Evolutionary conservation across 495 filamentous ascomycete species (phyloP).

Genomic region (Melanomma pulvis-pyrius): DNA sequence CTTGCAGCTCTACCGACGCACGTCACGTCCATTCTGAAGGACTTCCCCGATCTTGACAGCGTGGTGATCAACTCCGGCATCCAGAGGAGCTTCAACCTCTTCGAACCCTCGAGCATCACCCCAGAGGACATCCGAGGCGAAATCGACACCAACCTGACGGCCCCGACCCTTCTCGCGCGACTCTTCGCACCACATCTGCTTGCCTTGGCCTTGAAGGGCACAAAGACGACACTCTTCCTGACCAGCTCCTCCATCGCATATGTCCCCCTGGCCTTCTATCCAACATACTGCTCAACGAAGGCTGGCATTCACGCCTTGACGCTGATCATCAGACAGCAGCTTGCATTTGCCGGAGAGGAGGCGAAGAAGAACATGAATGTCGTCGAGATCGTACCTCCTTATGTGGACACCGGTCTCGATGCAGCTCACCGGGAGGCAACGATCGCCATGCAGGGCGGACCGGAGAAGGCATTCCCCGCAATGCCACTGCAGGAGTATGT

Average conservation of each 20-base stretch:
- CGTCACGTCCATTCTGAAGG: conserved; percentile 36
- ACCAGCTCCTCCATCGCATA: conserved; percentile 45
- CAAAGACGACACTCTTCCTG: conserved; percentile 43
- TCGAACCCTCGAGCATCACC: conserved; percentile 34
- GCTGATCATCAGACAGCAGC: conserved; percentile 41
- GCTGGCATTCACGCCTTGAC: conserved; percentile 42
- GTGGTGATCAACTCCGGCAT: conserved; percentile 46
- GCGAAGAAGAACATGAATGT: conserved; percentile 38
- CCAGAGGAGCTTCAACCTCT: conserved; percentile 34
- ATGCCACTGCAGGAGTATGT: not conserved
- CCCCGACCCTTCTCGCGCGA: conserved; percentile 41
- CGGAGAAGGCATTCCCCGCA: not conserved
- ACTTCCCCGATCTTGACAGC: conserved; percentile 43
- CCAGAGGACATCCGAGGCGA: conserved; percentile 36
- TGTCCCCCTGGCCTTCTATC: conserved; percentile 44
- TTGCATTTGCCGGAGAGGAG: conserved; percentile 18
- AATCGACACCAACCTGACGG: conserved; percentile 44
- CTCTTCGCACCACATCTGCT: conserved; percentile 45
- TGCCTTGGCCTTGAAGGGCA: not conserved
- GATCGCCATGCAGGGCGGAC: conserved; percentile 28
- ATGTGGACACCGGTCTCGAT: conserved; percentile 48
- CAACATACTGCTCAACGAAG: conserved; percentile 47
- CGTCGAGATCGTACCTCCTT: conserved; percentile 47
- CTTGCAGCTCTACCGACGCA: conserved; percentile 36
- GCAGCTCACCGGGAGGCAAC: conserved; percentile 30